Base-by-base conservation (phyloP, 2,329 filamentous ascomycete species). In the Ceratocystis colombiana region DNA sequence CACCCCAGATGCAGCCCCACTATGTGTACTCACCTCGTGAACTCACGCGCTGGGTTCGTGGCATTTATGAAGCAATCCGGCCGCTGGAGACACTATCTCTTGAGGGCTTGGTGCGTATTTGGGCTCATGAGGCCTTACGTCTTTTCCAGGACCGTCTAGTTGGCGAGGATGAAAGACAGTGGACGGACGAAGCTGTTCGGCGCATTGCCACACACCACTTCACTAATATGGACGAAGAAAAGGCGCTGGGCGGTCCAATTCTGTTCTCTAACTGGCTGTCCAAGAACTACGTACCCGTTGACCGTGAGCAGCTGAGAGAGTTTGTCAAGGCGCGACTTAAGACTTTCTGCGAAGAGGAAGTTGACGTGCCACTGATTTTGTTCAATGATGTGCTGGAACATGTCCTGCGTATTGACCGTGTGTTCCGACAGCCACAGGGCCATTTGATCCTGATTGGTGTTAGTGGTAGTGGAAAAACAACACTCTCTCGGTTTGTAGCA, bases 1-100 rank as follows among this genome's bases (percentile, higher is more conserved):
- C 94, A 8, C 88, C 94, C 5, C 88, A 96, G 76, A 96, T 97
- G 50, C 94, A 99, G 73, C 94, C 94, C 0, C 94, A 99, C 75
- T 99, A 99, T 74, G 92, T 99, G 59, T 99, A 99, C 83, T 96
- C 92, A 75, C 94, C 94, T 73, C 90, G 94, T 87, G 94, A 99
- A 75, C 81, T 99, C 72, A 99, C 95, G 12, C 84, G 94, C 74
- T 99, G 94, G 94, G 93, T 96, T 37, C 89, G 95, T 70, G 94
- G 95, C 77, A 84, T 99, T 22, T 99, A 99, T 71, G 94, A 99
- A 76, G 93, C 94, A 0, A 96, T 99, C 70, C 85, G 89, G 69
- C 94, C 95, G 12, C 82, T 99, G 12, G 94, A 99, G 76, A 88
- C 82, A 10, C 80, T 99, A 25, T 85, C 90, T 0, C 79, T 97